Evolutionary conservation across 202 grass and related monocot species (phyloP).

Genomic region (Schoenoplectus tabernaemontani): DNA sequence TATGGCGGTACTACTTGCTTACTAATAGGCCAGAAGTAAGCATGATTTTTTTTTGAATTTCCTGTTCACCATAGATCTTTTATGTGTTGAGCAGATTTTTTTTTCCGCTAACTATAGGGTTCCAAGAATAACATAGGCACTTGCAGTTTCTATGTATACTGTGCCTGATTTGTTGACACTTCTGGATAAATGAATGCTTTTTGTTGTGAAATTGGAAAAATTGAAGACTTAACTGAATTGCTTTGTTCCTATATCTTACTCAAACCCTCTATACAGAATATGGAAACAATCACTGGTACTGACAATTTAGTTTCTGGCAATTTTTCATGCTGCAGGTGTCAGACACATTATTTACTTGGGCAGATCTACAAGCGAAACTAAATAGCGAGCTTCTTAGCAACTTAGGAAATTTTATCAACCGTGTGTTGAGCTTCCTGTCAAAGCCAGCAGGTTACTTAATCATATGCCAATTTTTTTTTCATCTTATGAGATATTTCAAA

Average conservation of each 20-base stretch:
- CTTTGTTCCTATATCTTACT: background rate
- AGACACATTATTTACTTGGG: constrained; percentile 94
- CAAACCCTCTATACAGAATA: background rate
- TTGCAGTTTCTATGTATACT: background rate
- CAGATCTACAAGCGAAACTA: constrained; percentile 83
- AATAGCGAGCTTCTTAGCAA: constrained; percentile 79
- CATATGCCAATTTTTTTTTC: constrained; percentile 24
- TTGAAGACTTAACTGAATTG: background rate
- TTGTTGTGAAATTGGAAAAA: background rate
- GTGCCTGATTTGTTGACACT: background rate
- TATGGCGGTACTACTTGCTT: constrained; percentile 94
- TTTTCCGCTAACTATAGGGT: background rate
- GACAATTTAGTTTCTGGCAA: constrained; percentile 13
- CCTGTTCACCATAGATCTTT: background rate
- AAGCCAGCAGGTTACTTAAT: constrained; percentile 70
- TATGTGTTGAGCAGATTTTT: background rate
- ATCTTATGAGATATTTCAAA: constrained; percentile 6
- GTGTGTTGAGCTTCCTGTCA: constrained; percentile 87
- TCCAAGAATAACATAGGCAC: background rate
- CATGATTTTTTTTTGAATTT: background rate
- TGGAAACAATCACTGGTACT: background rate
- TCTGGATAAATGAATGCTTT: background rate
- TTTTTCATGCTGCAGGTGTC: constrained; percentile 40
- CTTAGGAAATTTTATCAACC: constrained; percentile 87
- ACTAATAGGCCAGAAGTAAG: constrained; percentile 88